Evolutionary conservation across 306 rosid species (phyloP), one percentile per base, ranked within the genome.

Genomic region (Pueraria montana): DNA sequence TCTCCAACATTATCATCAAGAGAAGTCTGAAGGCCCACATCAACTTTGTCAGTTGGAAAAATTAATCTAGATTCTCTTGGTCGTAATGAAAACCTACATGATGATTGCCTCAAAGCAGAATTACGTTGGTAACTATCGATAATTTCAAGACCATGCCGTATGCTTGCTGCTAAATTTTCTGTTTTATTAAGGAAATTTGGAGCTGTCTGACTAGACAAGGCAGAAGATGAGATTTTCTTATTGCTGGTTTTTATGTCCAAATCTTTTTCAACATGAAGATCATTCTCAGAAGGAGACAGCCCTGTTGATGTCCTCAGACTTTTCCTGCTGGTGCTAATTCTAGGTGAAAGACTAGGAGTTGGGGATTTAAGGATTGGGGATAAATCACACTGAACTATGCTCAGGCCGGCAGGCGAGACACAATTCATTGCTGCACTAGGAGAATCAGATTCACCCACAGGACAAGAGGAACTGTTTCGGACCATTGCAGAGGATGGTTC

Each of bases 161-260:
- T 96, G 87, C 99, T 96, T 83, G 94, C 97, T 62, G 95, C 99
- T 86, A 96, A 90, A 59, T 91, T 83, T 78, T 90, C 95, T 72
- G 95, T 85, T 84, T 90, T 90, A 53, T 82, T 80, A 43, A 76
- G 85, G 87, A 85, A 70, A 40, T 83, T 87, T 52, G 87, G 87
- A 63, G 87, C 81, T 43, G 78, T 82, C 76, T 86, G 92, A 74
- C 90, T 69, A 77, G 92, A 86, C 43, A 88, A 23, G 11, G 78
- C 85, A 66, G 79, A 82, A 6, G 87, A 79, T 40, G 88, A 87
- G 85, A 84, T 74, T 71, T 81, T 65, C 77, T 69, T 53, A 78
- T 62, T 75, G 74, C 79, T 49, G 42, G 69, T 36, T 36, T 91
- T 86, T 36, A 62, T 68, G 68, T 80, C 87, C 40, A 88, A 77